Percentiles rank a stretch among this genome's conserved stretches.
phyloP scores from a whole-genome alignment of 768 basidiomycete genomes.

The Kwoniella mangroviensis region DNA sequence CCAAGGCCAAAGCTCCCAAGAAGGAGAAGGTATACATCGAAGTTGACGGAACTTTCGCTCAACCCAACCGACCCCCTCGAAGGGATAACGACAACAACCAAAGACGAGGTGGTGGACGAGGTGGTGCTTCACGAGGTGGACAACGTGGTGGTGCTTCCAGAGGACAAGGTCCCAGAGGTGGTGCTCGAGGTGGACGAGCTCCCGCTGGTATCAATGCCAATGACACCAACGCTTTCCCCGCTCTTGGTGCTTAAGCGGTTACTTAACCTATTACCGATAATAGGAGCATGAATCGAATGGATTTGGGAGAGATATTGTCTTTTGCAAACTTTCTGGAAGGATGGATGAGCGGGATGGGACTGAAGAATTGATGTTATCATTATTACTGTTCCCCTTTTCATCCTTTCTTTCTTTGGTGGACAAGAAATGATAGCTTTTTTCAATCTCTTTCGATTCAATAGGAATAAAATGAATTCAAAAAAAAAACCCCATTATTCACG shows the following conservation, averaged over 20 bases:
- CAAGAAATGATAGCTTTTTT: neutral
- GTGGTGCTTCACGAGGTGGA: constrained; percentile 60
- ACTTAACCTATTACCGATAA: neutral
- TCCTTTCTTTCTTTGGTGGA: neutral
- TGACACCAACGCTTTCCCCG: constrained; percentile 87
- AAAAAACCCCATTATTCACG: neutral
- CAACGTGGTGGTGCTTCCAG: constrained; percentile 62
- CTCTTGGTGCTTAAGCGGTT: constrained; percentile 62
- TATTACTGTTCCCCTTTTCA: neutral
- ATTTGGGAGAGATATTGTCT: neutral
- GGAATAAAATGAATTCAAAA: neutral
- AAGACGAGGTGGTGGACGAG: constrained; percentile 59
- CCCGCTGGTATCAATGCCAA: constrained; percentile 68
- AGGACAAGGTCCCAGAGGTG: constrained; percentile 56
- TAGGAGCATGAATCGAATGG: neutral
- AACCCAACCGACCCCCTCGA: constrained; percentile 64
- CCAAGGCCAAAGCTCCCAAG: constrained; percentile 51
- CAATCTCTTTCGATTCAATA: neutral
- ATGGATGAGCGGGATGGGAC: neutral
- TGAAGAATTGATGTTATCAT: too few relatives aligned
- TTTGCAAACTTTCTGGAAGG: neutral
- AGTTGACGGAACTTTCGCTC: constrained; percentile 86
- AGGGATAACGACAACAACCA: constrained; percentile 65
- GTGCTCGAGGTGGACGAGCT: constrained; percentile 54
- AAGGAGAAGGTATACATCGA: constrained; percentile 83